Conservation (phyloP, 495 filamentous ascomycete genomes). For the Penicillium longicatenatum region DNA sequence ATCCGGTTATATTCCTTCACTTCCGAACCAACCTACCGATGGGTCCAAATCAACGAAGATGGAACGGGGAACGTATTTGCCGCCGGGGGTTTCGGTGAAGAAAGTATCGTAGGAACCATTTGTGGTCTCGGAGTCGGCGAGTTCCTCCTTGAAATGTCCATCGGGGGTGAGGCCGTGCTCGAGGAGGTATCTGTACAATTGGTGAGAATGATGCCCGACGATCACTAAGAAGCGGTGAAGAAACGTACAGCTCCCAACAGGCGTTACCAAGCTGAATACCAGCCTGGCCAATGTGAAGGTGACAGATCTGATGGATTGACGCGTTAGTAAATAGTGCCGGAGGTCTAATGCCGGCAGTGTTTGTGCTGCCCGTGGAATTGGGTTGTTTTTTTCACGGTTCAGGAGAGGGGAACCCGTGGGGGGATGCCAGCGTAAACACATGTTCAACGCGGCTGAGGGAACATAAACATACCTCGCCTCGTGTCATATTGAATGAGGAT, state of each 20-base stretch:
- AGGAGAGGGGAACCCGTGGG: constrained; percentile 21
- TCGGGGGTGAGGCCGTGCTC: constrained; percentile 85
- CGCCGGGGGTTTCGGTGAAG: constrained; percentile 82
- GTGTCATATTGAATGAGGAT: constrained; percentile 26
- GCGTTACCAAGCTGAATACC: constrained; percentile 91
- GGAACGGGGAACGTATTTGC: constrained; percentile 89
- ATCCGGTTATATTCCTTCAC: constrained; percentile 7
- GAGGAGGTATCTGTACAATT: constrained; percentile 70
- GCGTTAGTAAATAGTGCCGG: constrained; percentile 10
- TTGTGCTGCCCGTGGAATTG: not conserved
- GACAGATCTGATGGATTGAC: constrained; percentile 62
- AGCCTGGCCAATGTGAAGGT: constrained; percentile 92
- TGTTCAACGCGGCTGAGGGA: not conserved
- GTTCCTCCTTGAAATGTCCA: constrained; percentile 66
- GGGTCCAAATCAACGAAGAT: constrained; percentile 49
- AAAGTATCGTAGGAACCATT: constrained; percentile 84
- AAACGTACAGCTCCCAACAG: constrained; percentile 89
- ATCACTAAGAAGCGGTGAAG: constrained; percentile 43
- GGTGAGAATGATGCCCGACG: not conserved
- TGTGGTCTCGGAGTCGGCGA: constrained; percentile 46
- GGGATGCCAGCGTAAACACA: constrained; percentile 16
- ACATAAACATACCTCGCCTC: constrained; percentile 35
- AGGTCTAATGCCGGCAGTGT: not conserved
- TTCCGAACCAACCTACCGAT: constrained; percentile 53
- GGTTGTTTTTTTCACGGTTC: constrained; percentile 10